Conservation (phyloP, 2,329 filamentous ascomycete genomes). For the Pseudogymnoascus sp. region DNA sequence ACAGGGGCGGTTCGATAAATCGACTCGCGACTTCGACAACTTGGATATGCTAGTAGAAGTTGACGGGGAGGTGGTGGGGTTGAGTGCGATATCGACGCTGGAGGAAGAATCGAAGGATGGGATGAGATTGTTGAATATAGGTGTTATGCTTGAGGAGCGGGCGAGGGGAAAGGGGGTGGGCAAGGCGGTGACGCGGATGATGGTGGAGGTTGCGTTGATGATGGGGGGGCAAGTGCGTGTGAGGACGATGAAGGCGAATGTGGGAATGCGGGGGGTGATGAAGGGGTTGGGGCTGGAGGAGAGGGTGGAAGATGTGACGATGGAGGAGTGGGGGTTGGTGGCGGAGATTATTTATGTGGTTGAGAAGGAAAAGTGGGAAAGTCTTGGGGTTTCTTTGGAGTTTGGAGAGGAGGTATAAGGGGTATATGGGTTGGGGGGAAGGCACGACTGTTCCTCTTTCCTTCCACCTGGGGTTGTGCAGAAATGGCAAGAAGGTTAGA, state of each 20-base stretch:
- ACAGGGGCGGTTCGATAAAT: constrained; percentile 10
- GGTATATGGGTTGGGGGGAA: background rate
- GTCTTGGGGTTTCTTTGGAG: constrained; percentile 22
- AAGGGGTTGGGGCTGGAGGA: constrained; percentile 22
- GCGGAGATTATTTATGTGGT: constrained; percentile 18
- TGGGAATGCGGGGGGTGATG: constrained; percentile 28
- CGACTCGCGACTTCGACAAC: background rate
- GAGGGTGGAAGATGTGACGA: constrained; percentile 19
- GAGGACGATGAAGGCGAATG: constrained; percentile 28
- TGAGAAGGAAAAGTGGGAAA: constrained; percentile 23
- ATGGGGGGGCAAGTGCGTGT: background rate
- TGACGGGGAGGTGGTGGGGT: constrained; percentile 4
- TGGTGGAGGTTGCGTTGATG: constrained; percentile 16
- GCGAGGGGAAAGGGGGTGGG: constrained; percentile 12
- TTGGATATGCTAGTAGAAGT: constrained; percentile 6
- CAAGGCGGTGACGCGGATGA: constrained; percentile 13
- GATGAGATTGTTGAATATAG: constrained; percentile 5
- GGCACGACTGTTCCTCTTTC: background rate
- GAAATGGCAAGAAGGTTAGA: background rate
- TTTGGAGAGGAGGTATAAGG: constrained; percentile 29
- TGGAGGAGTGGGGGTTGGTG: constrained; percentile 20
- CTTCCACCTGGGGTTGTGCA: background rate
- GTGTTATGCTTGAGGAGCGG: constrained; percentile 13
- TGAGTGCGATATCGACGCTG: background rate
- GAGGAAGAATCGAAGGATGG: background rate